A percentile compares a stretch with the other conserved stretches of the same genome.
Conservation (phyloP, 75 land plant genomes). For the Cryptomeria japonica region DNA sequence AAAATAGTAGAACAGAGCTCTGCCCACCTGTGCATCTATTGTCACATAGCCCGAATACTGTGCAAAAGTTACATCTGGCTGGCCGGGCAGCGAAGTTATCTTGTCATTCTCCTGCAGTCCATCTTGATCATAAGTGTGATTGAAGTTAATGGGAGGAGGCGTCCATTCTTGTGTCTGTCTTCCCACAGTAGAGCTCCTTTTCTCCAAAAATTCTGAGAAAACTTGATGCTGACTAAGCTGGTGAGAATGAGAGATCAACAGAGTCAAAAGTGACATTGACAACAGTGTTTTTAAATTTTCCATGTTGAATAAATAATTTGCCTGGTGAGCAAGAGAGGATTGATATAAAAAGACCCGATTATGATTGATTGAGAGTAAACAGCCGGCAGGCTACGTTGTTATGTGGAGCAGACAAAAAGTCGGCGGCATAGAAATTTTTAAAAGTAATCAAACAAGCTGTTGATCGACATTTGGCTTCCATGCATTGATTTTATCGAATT, state of each 20-base stretch:
- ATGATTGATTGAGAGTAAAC: too few relatives aligned
- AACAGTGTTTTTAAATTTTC: too few relatives aligned
- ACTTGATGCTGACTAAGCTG: background rate
- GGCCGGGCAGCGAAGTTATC: constrained; percentile 33
- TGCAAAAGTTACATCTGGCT: constrained; percentile 19
- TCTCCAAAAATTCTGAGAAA: background rate
- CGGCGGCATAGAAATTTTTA: too few relatives aligned
- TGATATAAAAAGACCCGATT: too few relatives aligned
- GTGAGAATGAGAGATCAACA: background rate
- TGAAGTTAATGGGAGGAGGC: background rate
- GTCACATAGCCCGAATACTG: constrained; percentile 47
- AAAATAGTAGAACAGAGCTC: constrained; percentile 16
- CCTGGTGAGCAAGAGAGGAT: too few relatives aligned
- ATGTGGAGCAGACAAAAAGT: too few relatives aligned
- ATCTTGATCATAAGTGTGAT: background rate
- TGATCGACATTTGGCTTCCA: too few relatives aligned
- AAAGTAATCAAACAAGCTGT: too few relatives aligned
- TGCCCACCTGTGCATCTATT: constrained; percentile 20
- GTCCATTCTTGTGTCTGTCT: background rate
- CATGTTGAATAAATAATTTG: too few relatives aligned
- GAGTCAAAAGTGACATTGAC: too few relatives aligned
- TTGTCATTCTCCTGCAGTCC: background rate
- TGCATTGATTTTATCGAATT: too few relatives aligned
- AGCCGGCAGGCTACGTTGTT: too few relatives aligned
- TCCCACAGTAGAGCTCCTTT: background rate